These are phyloP conservation scores for Chytridiales sp. DNA, from an alignment of 371 early-diverging fungal species.

Conservation along the genomic window DNA sequence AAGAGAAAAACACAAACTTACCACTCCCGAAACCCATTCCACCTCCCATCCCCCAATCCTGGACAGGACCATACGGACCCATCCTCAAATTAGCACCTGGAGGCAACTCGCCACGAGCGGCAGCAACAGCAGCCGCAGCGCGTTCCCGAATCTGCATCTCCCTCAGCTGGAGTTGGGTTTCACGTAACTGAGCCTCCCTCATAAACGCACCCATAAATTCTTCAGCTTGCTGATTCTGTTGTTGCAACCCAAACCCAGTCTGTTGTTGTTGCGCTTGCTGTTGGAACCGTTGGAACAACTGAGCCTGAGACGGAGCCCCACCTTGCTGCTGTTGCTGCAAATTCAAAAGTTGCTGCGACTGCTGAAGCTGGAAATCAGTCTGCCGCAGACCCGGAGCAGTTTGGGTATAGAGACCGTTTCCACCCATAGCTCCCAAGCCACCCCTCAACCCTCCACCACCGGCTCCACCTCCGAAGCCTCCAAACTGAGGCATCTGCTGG, in stretches of 20 bases:
- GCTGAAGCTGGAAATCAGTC: constrained; percentile 22
- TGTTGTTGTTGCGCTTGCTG: constrained; percentile 29
- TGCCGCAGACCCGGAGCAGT: constrained; percentile 19
- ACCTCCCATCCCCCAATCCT: constrained; percentile 20
- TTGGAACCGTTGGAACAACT: constrained; percentile 6
- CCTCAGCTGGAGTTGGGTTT: constrained; percentile 27
- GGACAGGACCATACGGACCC: constrained; percentile 1
- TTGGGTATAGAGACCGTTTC: background rate
- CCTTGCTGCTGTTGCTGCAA: constrained; percentile 46
- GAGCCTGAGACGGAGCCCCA: no score
- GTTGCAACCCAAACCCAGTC: constrained; percentile 16
- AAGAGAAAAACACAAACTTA: constrained; percentile 8
- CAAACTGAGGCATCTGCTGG: constrained; percentile 13
- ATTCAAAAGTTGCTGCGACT: constrained; percentile 41
- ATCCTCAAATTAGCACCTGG: constrained; percentile 65
- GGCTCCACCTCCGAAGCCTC: constrained; percentile 11
- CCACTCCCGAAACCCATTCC: background rate
- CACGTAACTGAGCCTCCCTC: constrained; percentile 63
- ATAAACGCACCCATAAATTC: constrained; percentile 70
- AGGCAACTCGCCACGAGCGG: constrained; percentile 32
- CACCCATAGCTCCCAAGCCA: background rate
- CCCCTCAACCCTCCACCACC: background rate
- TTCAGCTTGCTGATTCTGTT: constrained; percentile 46
- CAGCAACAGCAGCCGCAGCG: constrained; percentile 16
- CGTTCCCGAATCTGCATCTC: constrained; percentile 35